phyloP scores from a whole-genome alignment of 306 rosid genomes.

The Vigna mungo region DNA sequence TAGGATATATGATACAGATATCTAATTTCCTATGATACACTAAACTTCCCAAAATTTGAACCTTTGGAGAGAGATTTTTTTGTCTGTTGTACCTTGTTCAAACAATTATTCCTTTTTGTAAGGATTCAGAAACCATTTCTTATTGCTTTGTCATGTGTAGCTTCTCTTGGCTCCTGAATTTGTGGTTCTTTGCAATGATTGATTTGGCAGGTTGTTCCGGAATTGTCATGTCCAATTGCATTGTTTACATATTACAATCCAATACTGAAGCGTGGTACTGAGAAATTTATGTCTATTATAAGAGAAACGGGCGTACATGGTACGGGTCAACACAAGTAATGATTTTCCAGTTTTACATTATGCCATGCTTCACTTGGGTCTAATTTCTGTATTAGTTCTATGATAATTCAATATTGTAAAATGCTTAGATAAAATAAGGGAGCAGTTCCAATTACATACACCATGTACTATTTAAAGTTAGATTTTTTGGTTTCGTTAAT shows the following conservation, averaged over 20 bases:
- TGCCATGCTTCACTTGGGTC: conserved; percentile 17
- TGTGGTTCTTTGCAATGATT: conserved; percentile 34
- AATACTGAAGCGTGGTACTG: conserved; percentile 85
- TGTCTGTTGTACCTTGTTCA: conserved; percentile 24
- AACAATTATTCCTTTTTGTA: conserved; percentile 2
- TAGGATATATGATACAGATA: neutral
- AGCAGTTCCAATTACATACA: conserved; percentile 32
- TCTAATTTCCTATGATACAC: neutral
- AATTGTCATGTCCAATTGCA: conserved; percentile 85
- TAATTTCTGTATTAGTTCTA: neutral
- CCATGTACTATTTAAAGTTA: conserved; percentile 3
- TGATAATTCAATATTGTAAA: conserved; percentile 27
- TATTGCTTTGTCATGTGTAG: conserved; percentile 8
- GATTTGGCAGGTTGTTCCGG: conserved; percentile 79
- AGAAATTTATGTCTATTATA: conserved; percentile 71
- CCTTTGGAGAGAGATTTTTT: conserved; percentile 8
- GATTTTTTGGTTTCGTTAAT: conserved; percentile 14
- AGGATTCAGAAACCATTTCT: conserved; percentile 28
- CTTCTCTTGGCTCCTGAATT: conserved; percentile 18
- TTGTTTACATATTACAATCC: conserved; percentile 90
- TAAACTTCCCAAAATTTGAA: neutral
- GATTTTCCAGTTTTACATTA: conserved; percentile 26
- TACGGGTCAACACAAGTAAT: conserved; percentile 46
- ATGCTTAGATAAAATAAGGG: conserved; percentile 1
- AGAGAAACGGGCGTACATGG: conserved; percentile 82